Evolutionary conservation across 1,284 basidiomycete genomes (phyloP).

Genomic region (Ceratobasidium sp.): DNA sequence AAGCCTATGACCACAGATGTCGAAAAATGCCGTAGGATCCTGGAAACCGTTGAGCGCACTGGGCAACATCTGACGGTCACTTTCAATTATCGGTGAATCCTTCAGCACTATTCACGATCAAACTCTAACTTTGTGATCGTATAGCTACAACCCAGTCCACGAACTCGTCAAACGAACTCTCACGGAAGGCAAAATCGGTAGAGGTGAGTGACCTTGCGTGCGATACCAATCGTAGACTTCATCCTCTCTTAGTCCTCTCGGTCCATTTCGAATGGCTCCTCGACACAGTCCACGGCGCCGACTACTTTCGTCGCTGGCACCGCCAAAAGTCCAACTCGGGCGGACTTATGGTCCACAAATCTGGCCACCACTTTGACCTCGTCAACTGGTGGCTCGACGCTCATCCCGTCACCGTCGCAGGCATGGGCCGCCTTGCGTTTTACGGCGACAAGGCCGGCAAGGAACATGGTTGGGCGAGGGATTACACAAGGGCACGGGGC

Average conservation of each 20-base stretch:
- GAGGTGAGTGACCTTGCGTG: slow-evolving; percentile 48
- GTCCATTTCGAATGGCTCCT: slow-evolving; percentile 66
- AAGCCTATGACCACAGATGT: slow-evolving; percentile 64
- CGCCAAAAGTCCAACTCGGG: slow-evolving; percentile 61
- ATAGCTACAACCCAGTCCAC: slow-evolving; percentile 63
- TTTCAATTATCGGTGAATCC: slow-evolving; percentile 56
- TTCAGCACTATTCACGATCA: neutral
- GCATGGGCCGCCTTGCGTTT: slow-evolving; percentile 59
- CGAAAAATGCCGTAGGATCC: slow-evolving; percentile 59
- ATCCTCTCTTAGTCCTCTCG: slow-evolving; percentile 54
- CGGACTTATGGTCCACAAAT: slow-evolving; percentile 63
- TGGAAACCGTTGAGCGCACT: slow-evolving; percentile 57
- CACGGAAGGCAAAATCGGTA: slow-evolving; percentile 60
- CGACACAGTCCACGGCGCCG: slow-evolving; percentile 61
- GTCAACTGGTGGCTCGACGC: slow-evolving; percentile 66
- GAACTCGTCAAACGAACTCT: slow-evolving; percentile 62
- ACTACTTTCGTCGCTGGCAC: slow-evolving; percentile 64
- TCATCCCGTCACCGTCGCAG: slow-evolving; percentile 60
- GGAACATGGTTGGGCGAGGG: slow-evolving; percentile 59
- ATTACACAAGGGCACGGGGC: slow-evolving; percentile 59
- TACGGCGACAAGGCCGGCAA: slow-evolving; percentile 60
- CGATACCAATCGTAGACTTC: neutral
- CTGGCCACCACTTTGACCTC: slow-evolving; percentile 61
- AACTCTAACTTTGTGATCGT: slow-evolving; percentile 44
- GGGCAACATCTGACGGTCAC: slow-evolving; percentile 57